Evolutionary conservation across 2,329 filamentous ascomycete species (phyloP).

Genomic region (Keithomyces neogunnii): DNA sequence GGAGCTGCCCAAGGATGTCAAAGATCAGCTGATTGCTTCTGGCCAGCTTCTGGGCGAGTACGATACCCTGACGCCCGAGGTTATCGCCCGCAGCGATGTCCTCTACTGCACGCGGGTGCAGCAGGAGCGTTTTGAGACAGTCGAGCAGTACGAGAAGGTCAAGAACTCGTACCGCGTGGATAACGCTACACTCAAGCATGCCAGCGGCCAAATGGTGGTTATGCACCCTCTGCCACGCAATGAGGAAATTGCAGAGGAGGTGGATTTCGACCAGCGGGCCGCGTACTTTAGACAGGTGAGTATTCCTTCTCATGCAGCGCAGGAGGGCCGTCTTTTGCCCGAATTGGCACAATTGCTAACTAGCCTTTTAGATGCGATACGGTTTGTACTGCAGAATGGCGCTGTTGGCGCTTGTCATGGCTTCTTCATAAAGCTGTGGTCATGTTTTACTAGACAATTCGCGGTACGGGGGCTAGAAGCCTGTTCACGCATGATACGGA

Average conservation of each 20-base stretch:
- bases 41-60: slow-evolving; percentile 73
- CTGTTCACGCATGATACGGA: not conserved
- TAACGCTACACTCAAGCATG: slow-evolving; percentile 80
- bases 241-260: slow-evolving; percentile 86
- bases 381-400: slow-evolving; percentile 98
- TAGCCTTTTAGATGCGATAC: slow-evolving; percentile 71
- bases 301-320: slow-evolving; percentile 13
- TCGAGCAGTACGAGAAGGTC: slow-evolving; percentile 73
- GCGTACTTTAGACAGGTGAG: slow-evolving; percentile 99
- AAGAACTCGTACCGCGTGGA: slow-evolving; percentile 87
- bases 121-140: slow-evolving; percentile 85
- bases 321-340: too few species aligned
- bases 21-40: slow-evolving; percentile 60
- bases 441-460: not conserved
- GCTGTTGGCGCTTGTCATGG: slow-evolving; percentile 85
- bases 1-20: slow-evolving; percentile 65
- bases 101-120: slow-evolving; percentile 96
- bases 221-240: slow-evolving; percentile 95
- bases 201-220: slow-evolving; percentile 88
- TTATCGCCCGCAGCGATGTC: slow-evolving; percentile 79
- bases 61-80: slow-evolving; percentile 74
- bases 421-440: slow-evolving; percentile 13
- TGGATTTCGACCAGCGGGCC: slow-evolving; percentile 93
- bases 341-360: not conserved
- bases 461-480: not conserved